These are phyloP conservation scores for Colletotrichum cordylinicola DNA, from an alignment of 2,329 filamentous ascomycete genomes.

Conservation along the genomic window DNA sequence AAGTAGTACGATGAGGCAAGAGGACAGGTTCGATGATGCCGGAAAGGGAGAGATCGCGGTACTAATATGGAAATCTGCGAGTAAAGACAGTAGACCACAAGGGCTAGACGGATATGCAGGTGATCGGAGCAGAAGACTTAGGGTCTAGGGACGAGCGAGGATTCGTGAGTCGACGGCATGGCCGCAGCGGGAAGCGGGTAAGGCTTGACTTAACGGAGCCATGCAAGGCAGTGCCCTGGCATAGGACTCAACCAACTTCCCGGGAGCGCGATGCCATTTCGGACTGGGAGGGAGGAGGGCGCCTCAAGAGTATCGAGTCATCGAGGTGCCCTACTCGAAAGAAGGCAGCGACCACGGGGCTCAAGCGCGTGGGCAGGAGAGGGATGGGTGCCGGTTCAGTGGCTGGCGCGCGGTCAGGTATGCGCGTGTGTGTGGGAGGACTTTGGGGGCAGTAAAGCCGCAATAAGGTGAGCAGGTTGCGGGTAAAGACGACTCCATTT, in stretches of 20 bases:
- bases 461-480: neutral
- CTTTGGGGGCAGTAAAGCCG: neutral
- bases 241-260: neutral
- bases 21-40: neutral
- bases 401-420: constrained; percentile 4
- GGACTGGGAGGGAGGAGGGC: neutral
- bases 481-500: neutral
- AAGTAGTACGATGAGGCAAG: neutral
- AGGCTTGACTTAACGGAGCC: constrained; percentile 14
- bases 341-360: constrained; percentile 17
- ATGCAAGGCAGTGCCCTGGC: neutral
- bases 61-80: constrained; percentile 14
- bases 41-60: neutral
- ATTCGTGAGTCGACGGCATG: constrained; percentile 8
- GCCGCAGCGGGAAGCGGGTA: constrained; percentile 19
- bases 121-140: constrained; percentile 25
- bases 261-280: neutral
- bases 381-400: constrained; percentile 8
- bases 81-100: constrained; percentile 2
- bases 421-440: neutral
- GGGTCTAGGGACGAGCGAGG: constrained; percentile 3
- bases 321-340: constrained; percentile 1
- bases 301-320: constrained; percentile 1
- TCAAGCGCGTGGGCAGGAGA: constrained; percentile 17
- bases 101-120: constrained; percentile 13